Evolutionary conservation across 2,329 filamentous ascomycete genomes (phyloP).

Genomic region (Sordariomycetes sp.): DNA sequence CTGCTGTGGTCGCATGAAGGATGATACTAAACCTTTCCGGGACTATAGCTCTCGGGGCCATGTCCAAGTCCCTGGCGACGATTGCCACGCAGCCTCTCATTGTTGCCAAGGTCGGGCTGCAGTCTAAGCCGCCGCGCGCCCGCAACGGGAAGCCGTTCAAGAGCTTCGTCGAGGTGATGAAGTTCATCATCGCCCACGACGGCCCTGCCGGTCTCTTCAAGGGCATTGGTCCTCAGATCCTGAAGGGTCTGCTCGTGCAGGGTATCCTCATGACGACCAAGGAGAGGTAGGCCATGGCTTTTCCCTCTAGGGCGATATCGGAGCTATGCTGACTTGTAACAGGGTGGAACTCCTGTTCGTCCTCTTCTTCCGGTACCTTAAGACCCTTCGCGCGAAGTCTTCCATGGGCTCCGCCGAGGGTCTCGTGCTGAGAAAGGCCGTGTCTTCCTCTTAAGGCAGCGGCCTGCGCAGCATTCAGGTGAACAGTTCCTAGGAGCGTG

Average conservation of each 20-base stretch:
- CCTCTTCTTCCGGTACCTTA: conserved; percentile 70
- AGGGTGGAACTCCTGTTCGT: conserved; percentile 85
- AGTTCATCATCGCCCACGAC: conserved; percentile 82
- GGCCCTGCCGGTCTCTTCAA: conserved; percentile 82
- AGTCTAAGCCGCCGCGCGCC: conserved; percentile 78
- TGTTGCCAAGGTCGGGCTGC: conserved; percentile 91
- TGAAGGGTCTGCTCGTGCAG: conserved; percentile 88
- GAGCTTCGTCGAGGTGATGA: conserved; percentile 88
- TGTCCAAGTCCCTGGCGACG: conserved; percentile 87
- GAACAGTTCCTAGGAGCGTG: neutral
- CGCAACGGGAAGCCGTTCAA: conserved; percentile 86
- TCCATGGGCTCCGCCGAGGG: neutral
- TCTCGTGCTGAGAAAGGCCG: conserved; percentile 1
- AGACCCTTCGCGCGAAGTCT: conserved; percentile 36
- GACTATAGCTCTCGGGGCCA: conserved; percentile 64
- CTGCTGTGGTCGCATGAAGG: neutral
- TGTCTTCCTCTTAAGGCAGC: neutral
- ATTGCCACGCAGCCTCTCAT: conserved; percentile 90
- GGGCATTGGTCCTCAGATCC: conserved; percentile 84
- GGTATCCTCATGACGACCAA: conserved; percentile 99
- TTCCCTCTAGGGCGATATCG: neutral
- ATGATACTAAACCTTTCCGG: neutral
- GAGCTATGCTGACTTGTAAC: neutral
- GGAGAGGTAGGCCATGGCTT: conserved; percentile 52
- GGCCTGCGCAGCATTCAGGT: neutral